These are phyloP conservation scores for Rhododendron williamsianum DNA, from an alignment of 148 eudicot species.

Conservation along the genomic window DNA sequence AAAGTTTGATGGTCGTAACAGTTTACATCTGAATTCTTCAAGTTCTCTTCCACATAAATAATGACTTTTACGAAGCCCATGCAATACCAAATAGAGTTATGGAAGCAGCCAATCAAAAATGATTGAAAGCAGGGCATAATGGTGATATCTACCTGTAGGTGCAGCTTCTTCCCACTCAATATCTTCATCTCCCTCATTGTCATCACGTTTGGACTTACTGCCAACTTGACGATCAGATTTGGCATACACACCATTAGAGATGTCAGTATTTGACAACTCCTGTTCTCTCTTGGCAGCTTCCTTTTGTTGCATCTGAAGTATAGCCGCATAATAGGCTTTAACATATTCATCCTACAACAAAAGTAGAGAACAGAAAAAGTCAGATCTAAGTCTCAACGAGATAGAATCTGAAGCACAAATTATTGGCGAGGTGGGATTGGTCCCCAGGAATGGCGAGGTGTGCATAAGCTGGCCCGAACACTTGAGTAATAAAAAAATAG, in stretches of 20 bases:
- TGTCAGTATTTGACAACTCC: conserved; percentile 25
- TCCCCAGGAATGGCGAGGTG: neutral
- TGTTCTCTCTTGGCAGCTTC: conserved; percentile 44
- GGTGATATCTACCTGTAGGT: conserved; percentile 48
- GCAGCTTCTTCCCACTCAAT: conserved; percentile 76
- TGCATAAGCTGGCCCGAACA: neutral
- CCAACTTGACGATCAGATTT: conserved; percentile 62
- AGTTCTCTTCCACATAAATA: neutral
- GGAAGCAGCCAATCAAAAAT: neutral
- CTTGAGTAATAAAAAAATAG: neutral
- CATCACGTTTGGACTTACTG: conserved; percentile 57
- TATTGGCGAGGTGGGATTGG: neutral
- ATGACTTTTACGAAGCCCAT: neutral
- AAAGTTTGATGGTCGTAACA: neutral
- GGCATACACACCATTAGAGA: conserved; percentile 21
- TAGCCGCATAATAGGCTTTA: conserved; percentile 90
- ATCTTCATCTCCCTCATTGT: conserved; percentile 47
- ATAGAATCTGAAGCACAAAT: neutral
- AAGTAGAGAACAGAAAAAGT: neutral
- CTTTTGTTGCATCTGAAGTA: conserved; percentile 58
- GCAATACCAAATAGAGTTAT: neutral
- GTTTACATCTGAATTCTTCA: neutral
- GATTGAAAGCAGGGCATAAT: neutral
- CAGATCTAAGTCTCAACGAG: neutral
- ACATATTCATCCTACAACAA: conserved; percentile 64